These are phyloP conservation scores for Phaffomyces thermotolerans DNA, from an alignment of 805 yeast genomes.

Conservation along the genomic window DNA sequence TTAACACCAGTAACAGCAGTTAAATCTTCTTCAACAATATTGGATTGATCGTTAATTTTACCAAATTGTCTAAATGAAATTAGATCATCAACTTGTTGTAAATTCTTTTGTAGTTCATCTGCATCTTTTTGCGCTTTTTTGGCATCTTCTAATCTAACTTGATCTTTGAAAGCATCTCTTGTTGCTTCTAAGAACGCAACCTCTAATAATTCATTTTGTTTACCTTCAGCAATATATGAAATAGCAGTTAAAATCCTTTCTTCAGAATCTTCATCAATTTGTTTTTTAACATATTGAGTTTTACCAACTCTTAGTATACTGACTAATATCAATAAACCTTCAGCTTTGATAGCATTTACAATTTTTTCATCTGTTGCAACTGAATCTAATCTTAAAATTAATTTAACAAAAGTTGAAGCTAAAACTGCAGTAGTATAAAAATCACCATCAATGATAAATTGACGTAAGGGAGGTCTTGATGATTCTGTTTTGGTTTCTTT, in stretches of 20 bases:
- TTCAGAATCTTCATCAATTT: slow-evolving; percentile 93
- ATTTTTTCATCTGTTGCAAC: slow-evolving; percentile 46
- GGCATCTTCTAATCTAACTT: slow-evolving; percentile 53
- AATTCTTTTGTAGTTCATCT: slow-evolving; percentile 50
- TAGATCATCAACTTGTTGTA: slow-evolving; percentile 73
- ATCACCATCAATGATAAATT: slow-evolving; percentile 77
- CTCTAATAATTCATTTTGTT: slow-evolving; percentile 41
- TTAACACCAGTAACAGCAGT: slow-evolving; percentile 45
- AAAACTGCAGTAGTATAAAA: slow-evolving; percentile 86
- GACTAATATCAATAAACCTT: slow-evolving; percentile 88
- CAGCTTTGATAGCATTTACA: slow-evolving; percentile 84
- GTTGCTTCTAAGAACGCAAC: slow-evolving; percentile 82
- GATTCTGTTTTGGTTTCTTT: slow-evolving; percentile 29
- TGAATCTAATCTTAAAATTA: slow-evolving; percentile 68
- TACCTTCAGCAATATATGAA: slow-evolving; percentile 65
- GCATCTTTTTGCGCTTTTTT: slow-evolving; percentile 51
- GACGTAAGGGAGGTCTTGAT: slow-evolving; percentile 69
- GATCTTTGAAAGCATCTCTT: slow-evolving; percentile 70
- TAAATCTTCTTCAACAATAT: slow-evolving; percentile 52
- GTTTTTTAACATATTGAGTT: slow-evolving; percentile 56
- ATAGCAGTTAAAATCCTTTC: slow-evolving; percentile 90
- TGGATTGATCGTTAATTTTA: slow-evolving; percentile 33
- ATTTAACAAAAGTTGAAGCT: slow-evolving; percentile 81
- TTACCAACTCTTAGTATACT: slow-evolving; percentile 86
- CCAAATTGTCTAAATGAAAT: slow-evolving; percentile 74